Base-by-base conservation (phyloP, 2,329 filamentous ascomycete species). In the Fusarium concolor region DNA sequence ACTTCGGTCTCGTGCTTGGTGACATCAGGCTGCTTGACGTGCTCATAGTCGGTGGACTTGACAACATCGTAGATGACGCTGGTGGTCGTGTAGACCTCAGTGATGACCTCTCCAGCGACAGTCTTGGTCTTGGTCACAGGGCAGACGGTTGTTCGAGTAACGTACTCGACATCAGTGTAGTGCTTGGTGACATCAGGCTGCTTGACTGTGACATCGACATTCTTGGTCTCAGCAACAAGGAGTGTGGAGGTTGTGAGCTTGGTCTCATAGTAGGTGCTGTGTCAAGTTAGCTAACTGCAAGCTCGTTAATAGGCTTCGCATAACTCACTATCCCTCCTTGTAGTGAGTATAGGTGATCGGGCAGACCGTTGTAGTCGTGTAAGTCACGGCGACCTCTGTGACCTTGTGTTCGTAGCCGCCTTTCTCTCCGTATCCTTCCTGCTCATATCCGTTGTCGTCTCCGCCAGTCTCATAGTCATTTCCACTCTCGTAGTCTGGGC, bases 271-370 rank as follows among this genome's bases (percentile, higher is more conserved):
- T 82, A 80, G 20, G 83, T 84, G 22, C 79, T 80, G 47, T 24
- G 28, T 54, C 17, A 20, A 38, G 59, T 77, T 42, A 75, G 58
- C 37, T 37, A 18, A 26, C 37, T 50, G 17, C 6, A 51, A 10
- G 45, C 37, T 43, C 15, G 18, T 22, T 18, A 15, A 49, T 42
- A 9, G 31, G 39, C 18, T 22, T 31, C 24, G 12, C 10, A 22
- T 38, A 49, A 78, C 80, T 80, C 74, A 82, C 80, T 76, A 77
- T 75, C 80, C 81, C 37, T 74, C 70, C 15, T 73, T 64, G 17
- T 80, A 81, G 57, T 79, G 71, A 14, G 82, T 84, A 33, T 77
- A 76, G 11, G 81, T 83, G 62, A 82, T 76, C 12, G 83, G 83
- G 72, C 83, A 85, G 49, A 81, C 76, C 6, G 81, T 83, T 14